Percentiles rank a stretch among this genome's conserved stretches.
Evolutionary conservation across 306 rosid genomes (phyloP).

Genomic region (Cucumis sativus): DNA sequence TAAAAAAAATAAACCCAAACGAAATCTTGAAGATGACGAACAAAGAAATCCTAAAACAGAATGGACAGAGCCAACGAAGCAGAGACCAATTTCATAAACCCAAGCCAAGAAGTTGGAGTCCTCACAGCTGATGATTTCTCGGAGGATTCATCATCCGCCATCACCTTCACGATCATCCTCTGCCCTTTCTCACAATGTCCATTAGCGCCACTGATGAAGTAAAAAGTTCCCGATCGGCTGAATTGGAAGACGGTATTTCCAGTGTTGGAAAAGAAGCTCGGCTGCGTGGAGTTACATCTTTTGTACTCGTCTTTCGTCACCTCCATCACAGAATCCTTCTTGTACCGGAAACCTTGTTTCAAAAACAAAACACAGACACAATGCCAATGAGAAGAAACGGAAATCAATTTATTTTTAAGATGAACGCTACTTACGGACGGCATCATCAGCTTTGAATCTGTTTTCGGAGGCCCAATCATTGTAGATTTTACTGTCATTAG

Average conservation of each 20-base stretch:
- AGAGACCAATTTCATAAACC: not conserved
- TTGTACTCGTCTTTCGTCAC: conserved; percentile 54
- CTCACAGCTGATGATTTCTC: not conserved
- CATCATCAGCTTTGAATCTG: conserved; percentile 54
- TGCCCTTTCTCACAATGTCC: conserved; percentile 78
- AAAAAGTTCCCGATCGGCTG: conserved; percentile 43
- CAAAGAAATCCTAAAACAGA: not conserved
- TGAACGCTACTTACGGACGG: conserved; percentile 33
- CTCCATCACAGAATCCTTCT: conserved; percentile 84
- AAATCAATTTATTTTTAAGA: not conserved
- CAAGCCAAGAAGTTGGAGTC: not conserved
- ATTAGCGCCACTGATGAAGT: conserved; percentile 71
- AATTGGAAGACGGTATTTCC: conserved; percentile 48
- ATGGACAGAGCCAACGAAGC: not conserved
- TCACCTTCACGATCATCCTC: conserved; percentile 57
- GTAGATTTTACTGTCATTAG: conserved; percentile 48
- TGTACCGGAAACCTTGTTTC: conserved; percentile 45
- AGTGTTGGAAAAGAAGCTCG: conserved; percentile 56
- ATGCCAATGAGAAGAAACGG: conserved; percentile 31
- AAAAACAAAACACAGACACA: not conserved
- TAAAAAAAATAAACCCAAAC: no score
- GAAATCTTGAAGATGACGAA: not conserved
- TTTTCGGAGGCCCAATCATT: conserved; percentile 75
- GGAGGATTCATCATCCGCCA: conserved; percentile 15
- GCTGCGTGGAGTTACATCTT: conserved; percentile 63